A percentile compares a stretch with the other conserved stretches of the same genome.
These are phyloP conservation scores for Aspergillus avenaceus DNA, from an alignment of 495 filamentous ascomycete genomes.

Conservation along the genomic window DNA sequence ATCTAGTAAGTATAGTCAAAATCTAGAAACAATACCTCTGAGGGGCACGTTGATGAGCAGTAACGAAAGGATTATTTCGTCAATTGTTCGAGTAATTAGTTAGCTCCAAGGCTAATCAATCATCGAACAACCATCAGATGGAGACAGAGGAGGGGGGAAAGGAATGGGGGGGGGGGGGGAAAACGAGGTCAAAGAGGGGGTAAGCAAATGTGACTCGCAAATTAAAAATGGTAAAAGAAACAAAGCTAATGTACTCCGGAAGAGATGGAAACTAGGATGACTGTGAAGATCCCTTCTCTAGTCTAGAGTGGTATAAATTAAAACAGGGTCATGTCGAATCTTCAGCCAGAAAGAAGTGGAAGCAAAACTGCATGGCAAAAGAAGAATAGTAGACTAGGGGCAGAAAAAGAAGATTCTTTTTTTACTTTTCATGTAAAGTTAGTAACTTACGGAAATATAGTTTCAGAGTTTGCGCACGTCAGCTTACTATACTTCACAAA, in stretches of 20 bases:
- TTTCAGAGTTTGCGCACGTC: conserved; percentile 15
- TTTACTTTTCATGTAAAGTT: background rate
- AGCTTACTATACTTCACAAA: background rate
- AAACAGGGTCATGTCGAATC: background rate
- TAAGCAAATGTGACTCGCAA: background rate
- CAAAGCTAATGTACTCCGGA: background rate
- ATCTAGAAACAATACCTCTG: background rate
- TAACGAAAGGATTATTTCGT: background rate
- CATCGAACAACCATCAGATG: too few species aligned
- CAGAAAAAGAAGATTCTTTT: background rate
- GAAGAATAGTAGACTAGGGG: background rate
- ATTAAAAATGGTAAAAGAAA: background rate
- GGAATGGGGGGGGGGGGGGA: background rate
- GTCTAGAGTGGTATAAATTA: background rate
- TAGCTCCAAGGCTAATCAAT: too few species aligned
- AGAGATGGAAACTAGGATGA: background rate
- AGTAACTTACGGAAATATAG: conserved; percentile 7
- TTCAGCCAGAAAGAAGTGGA: conserved; percentile 5
- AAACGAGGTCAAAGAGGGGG: conserved; percentile 1
- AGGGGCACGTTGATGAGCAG: background rate
- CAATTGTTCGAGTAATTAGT: background rate
- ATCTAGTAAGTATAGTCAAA: background rate
- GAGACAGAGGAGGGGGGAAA: background rate
- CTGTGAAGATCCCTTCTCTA: background rate
- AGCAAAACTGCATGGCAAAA: background rate